phyloP scores from a whole-genome alignment of 805 yeast genomes.

The Lachancea lanzarotensis region DNA sequence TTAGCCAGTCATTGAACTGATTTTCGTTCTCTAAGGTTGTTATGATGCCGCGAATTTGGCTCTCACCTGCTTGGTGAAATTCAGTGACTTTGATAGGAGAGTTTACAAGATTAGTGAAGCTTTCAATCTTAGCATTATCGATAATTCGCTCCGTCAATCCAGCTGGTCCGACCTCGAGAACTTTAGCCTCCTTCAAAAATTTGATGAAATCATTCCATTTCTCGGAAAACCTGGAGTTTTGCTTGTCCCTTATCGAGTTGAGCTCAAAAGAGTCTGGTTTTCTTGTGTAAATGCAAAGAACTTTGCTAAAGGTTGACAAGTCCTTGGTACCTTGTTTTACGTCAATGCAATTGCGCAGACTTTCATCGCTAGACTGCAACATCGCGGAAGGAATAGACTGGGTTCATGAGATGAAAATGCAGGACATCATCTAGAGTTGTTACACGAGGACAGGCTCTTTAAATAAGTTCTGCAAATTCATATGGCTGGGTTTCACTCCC shows the following conservation, averaged over 20 bases:
- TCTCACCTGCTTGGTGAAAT: conserved; percentile 24
- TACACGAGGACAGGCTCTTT: not conserved
- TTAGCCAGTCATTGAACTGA: conserved; percentile 35
- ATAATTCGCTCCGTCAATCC: conserved; percentile 19
- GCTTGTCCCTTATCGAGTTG: conserved; percentile 31
- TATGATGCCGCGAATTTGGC: conserved; percentile 36
- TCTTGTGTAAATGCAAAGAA: conserved; percentile 36
- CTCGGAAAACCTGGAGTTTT: conserved; percentile 23
- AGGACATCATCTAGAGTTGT: not conserved
- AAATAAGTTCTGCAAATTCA: not conserved
- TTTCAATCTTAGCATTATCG: conserved; percentile 13
- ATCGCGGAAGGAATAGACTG: not conserved
- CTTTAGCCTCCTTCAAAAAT: conserved; percentile 3
- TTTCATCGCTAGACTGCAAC: not conserved
- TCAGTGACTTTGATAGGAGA: conserved; percentile 31
- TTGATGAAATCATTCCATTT: conserved; percentile 26
- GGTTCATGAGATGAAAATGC: not conserved
- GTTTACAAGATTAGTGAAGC: conserved; percentile 16
- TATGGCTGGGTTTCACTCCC: not conserved
- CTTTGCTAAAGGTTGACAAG: conserved; percentile 35
- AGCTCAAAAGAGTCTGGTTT: conserved; percentile 13
- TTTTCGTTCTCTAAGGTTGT: conserved; percentile 30
- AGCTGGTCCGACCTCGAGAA: not conserved
- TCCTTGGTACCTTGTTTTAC: conserved; percentile 19
- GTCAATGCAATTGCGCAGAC: not conserved